Conservation (phyloP, 139 green algal genomes). For the Coccomyxa sp. region DNA sequence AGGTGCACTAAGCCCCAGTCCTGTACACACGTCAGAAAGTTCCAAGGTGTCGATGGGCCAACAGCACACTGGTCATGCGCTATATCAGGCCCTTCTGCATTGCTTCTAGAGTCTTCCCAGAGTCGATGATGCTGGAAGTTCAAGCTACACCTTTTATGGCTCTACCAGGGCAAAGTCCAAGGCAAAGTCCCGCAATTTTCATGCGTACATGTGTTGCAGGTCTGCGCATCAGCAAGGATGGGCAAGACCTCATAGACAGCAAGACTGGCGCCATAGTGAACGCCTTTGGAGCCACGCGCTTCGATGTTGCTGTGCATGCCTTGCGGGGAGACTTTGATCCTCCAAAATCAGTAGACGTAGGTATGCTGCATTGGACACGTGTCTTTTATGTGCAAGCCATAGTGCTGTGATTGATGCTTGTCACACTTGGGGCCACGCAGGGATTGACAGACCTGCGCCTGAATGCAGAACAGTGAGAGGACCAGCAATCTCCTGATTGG, state of each 20-base stretch:
- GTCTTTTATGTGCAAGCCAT: not conserved
- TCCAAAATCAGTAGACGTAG: not conserved
- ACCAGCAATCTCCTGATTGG: constrained; percentile 38
- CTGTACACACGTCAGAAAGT: no score
- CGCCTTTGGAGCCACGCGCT: constrained; percentile 62
- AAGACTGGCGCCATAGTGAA: constrained; percentile 53
- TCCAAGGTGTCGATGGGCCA: no score
- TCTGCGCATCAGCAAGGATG: not conserved
- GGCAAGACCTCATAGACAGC: not conserved
- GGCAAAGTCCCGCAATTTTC: no score
- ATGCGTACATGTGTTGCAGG: no score
- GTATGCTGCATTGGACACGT: not conserved
- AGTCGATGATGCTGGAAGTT: not conserved
- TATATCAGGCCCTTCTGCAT: not conserved
- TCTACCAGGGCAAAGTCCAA: not conserved
- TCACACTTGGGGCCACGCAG: no score
- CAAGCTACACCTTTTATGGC: not conserved
- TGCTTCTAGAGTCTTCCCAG: not conserved
- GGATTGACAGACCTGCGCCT: not conserved
- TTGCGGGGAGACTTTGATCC: constrained; percentile 60
- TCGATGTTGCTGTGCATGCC: constrained; percentile 39
- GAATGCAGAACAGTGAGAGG: constrained; percentile 47
- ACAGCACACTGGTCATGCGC: not conserved
- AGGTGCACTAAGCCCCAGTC: no score
- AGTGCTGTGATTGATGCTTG: not conserved